A percentile compares a stretch with the other conserved stretches of the same genome.
Evolutionary conservation across 1,284 basidiomycete species (phyloP).

Genomic region (Mrakiaceae sp.): DNA sequence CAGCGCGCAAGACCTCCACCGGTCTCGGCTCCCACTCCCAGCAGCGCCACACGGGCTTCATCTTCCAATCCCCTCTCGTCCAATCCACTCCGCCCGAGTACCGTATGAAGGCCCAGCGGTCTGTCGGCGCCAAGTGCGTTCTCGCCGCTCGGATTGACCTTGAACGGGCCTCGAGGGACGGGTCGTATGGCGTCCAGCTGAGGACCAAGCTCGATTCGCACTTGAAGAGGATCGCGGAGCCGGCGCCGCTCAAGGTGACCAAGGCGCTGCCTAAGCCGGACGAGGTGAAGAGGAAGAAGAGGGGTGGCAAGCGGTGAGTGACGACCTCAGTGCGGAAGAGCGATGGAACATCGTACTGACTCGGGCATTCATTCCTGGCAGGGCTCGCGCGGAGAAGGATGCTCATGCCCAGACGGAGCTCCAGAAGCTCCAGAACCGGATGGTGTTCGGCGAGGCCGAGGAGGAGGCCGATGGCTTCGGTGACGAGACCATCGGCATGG

Average conservation of each 20-base stretch:
- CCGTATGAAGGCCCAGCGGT: slow-evolving; percentile 81
- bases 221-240: slow-evolving; percentile 83
- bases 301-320: slow-evolving; percentile 79
- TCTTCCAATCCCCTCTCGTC: slow-evolving; percentile 85
- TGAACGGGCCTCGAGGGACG: slow-evolving; percentile 61
- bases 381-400: slow-evolving; percentile 93
- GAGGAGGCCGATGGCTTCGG: slow-evolving; percentile 84
- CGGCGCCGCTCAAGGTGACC: slow-evolving; percentile 82
- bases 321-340: too few relatives aligned
- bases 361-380: slow-evolving; percentile 27
- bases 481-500: slow-evolving; percentile 90
- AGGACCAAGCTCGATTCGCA: slow-evolving; percentile 80
- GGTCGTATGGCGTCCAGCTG: slow-evolving; percentile 65
- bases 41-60: slow-evolving; percentile 88
- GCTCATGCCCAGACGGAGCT: slow-evolving; percentile 93
- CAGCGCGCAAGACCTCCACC: slow-evolving; percentile 72
- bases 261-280: slow-evolving; percentile 95
- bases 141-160: slow-evolving; percentile 89
- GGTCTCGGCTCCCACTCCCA: slow-evolving; percentile 72
- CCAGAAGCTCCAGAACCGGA: slow-evolving; percentile 90
- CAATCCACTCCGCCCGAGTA: slow-evolving; percentile 81
- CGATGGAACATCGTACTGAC: background rate
- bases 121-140: slow-evolving; percentile 81
- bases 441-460: slow-evolving; percentile 91
- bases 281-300: slow-evolving; percentile 87